phyloP scores from a whole-genome alignment of 2,329 filamentous ascomycete genomes.

The Fusarium protoensiforme region DNA sequence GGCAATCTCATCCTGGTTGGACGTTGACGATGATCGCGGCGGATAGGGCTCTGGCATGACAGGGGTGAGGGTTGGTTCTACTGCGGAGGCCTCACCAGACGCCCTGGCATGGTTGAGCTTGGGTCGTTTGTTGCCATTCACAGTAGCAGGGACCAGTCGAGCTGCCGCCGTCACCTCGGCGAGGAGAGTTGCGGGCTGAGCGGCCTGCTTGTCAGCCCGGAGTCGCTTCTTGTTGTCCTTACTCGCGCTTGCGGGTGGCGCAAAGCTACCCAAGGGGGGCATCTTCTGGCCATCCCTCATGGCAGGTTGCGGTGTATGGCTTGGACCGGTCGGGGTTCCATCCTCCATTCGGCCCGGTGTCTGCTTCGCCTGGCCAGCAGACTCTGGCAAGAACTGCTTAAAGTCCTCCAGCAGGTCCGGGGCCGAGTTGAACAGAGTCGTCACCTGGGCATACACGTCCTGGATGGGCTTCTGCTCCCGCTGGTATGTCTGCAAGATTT shows the following conservation, averaged over 20 bases:
- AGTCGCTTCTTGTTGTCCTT: conserved; percentile 94
- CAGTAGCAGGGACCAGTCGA: conserved; percentile 45
- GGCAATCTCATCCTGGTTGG: conserved; percentile 84
- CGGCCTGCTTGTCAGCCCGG: conserved; percentile 66
- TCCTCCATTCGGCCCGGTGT: conserved; percentile 70
- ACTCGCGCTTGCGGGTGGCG: conserved; percentile 80
- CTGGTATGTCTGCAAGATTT: conserved; percentile 98
- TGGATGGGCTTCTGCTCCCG: conserved; percentile 98
- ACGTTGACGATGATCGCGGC: conserved; percentile 77
- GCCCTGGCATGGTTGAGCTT: conserved; percentile 79
- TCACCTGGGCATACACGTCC: conserved; percentile 97
- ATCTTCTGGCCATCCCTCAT: conserved; percentile 77
- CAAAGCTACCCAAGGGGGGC: conserved; percentile 95
- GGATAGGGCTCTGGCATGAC: conserved; percentile 88
- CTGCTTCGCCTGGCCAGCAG: conserved; percentile 66
- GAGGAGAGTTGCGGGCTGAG: conserved; percentile 58
- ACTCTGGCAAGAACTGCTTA: conserved; percentile 97
- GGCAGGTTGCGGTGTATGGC: conserved; percentile 66
- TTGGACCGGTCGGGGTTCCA: conserved; percentile 53
- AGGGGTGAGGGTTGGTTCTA: conserved; percentile 90
- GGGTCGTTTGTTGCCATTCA: conserved; percentile 69
- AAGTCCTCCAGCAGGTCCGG: conserved; percentile 97
- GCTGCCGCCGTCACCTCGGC: conserved; percentile 55
- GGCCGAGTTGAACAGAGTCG: conserved; percentile 89
- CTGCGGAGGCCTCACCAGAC: conserved; percentile 66